Conservation (phyloP, 192 early-diverging fungal genomes). For the Haplosporangium gracile region DNA sequence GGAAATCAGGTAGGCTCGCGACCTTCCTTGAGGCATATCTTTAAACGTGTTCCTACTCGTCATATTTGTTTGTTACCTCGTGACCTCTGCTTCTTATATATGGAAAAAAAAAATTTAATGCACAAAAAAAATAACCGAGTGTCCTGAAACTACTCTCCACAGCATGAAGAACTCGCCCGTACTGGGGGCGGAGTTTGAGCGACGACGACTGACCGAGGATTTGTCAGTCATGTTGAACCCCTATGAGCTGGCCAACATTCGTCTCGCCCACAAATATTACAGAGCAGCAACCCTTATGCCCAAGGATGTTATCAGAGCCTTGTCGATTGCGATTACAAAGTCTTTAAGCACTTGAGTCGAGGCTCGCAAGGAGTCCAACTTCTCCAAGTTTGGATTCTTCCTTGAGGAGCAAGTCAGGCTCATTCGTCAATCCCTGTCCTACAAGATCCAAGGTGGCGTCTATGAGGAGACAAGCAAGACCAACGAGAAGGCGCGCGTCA, state of each 20-base stretch:
- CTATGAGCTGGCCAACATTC: conserved; percentile 51
- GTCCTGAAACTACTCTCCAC: conserved; percentile 33
- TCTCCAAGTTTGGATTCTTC: conserved; percentile 48
- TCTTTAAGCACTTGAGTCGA: conserved; percentile 37
- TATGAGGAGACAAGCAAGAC: conserved; percentile 49
- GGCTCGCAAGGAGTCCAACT: conserved; percentile 51
- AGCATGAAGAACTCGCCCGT: conserved; percentile 25
- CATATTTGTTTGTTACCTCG: neutral
- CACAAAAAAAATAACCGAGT: neutral
- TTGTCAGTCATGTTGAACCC: conserved; percentile 32
- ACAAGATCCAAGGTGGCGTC: conserved; percentile 39
- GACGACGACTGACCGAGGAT: conserved; percentile 13
- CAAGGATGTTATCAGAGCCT: conserved; percentile 25
- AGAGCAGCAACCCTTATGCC: conserved; percentile 26
- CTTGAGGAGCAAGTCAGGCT: conserved; percentile 39
- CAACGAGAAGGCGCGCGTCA: conserved; percentile 51
- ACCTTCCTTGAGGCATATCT: too few relatives aligned
- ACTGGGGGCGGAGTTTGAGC: conserved; percentile 40
- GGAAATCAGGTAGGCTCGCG: conserved; percentile 12
- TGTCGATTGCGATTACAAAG: conserved; percentile 21
- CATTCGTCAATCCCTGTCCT: conserved; percentile 27
- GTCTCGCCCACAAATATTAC: conserved; percentile 19
- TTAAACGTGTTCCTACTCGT: too few relatives aligned
- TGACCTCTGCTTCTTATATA: too few relatives aligned
- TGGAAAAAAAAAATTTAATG: neutral